Evolutionary conservation across 2,329 filamentous ascomycete genomes (phyloP).

Genomic region (Cordyceps fumosorosea): DNA sequence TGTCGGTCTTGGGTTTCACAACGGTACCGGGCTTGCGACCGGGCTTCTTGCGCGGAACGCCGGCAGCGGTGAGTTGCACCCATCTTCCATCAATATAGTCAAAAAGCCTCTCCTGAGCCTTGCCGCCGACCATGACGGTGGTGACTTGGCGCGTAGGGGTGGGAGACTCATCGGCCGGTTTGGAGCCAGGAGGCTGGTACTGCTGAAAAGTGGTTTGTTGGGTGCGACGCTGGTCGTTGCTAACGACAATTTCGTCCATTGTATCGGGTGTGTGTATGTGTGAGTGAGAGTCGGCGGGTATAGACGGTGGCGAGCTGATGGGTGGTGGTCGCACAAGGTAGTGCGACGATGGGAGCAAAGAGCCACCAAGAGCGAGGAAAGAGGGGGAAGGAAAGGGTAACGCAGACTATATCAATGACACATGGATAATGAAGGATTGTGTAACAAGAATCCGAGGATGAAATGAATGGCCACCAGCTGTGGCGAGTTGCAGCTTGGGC

Average conservation of each 20-base stretch:
- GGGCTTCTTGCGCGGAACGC: conserved; percentile 56
- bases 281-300: neutral
- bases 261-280: conserved; percentile 25
- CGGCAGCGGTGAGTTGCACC: conserved; percentile 50
- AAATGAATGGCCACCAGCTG: neutral
- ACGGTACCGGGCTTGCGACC: conserved; percentile 57
- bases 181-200: conserved; percentile 19
- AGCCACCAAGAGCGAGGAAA: neutral
- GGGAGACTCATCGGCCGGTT: conserved; percentile 25
- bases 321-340: conserved; percentile 5
- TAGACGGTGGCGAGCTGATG: conserved; percentile 15
- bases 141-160: conserved; percentile 15
- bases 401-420: neutral
- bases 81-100: conserved; percentile 32
- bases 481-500: neutral
- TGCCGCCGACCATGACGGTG: conserved; percentile 5
- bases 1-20: conserved; percentile 37
- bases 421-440: neutral
- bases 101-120: conserved; percentile 23
- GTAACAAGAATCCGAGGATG: neutral
- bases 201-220: conserved; percentile 23
- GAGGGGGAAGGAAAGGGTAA: too few relatives aligned
- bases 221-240: conserved; percentile 29
- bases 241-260: conserved; percentile 46
- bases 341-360: neutral